Conservation (phyloP, 441 rosid species). For the Capsella rubella region DNA sequence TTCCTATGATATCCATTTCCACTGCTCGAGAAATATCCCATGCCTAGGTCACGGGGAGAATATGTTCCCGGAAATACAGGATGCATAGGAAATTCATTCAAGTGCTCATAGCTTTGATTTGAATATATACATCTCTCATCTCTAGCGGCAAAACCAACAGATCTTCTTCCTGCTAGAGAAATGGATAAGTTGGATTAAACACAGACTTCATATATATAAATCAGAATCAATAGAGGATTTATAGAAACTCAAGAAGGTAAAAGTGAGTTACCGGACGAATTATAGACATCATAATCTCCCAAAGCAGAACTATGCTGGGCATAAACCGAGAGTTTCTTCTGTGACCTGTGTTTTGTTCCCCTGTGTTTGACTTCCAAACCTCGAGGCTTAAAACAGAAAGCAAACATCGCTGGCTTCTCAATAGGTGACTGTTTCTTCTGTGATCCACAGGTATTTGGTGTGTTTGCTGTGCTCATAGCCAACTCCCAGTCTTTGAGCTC, state of each 20-base stretch:
- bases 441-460: conserved; percentile 52
- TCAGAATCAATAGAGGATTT: conserved; percentile 8
- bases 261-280: conserved; percentile 30
- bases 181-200: conserved; percentile 34
- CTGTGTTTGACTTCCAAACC: conserved; percentile 91
- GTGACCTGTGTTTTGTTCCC: conserved; percentile 92
- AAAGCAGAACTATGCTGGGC: conserved; percentile 53
- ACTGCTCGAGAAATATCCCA: conserved; percentile 52
- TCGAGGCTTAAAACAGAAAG: conserved; percentile 96
- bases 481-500: conserved; percentile 84
- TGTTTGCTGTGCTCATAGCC: conserved; percentile 55
- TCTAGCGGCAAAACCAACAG: conserved; percentile 65
- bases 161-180: conserved; percentile 72
- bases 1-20: conserved; percentile 60
- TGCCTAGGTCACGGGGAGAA: conserved; percentile 58
- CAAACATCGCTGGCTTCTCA: conserved; percentile 94
- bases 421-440: conserved; percentile 54
- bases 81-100: conserved; percentile 62
- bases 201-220: conserved; percentile 5
- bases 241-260: conserved; percentile 8
- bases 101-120: conserved; percentile 58
- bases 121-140: conserved; percentile 70
- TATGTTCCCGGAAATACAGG: conserved; percentile 64
- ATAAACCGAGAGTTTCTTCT: conserved; percentile 68
- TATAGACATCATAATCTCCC: conserved; percentile 52